Conservation (phyloP, 2,329 filamentous ascomycete species). For the Penicillium sclerotiorum region DNA sequence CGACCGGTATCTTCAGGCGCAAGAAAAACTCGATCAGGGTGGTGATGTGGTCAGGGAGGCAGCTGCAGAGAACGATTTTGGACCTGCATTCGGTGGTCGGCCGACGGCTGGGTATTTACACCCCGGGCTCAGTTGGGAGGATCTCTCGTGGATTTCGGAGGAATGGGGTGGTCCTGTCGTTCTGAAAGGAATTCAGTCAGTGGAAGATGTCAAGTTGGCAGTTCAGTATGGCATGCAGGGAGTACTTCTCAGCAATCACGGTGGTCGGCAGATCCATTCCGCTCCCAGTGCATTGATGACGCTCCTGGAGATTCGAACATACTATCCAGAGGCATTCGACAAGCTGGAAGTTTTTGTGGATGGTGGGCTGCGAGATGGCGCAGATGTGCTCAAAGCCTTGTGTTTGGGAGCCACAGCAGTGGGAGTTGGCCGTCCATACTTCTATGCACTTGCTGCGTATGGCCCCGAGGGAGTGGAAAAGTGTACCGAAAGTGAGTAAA, state of each 20-base stretch:
- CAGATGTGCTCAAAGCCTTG: conserved; percentile 57
- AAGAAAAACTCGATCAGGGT: conserved; percentile 15
- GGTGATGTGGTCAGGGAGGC: conserved; percentile 5
- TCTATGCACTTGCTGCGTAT: conserved; percentile 26
- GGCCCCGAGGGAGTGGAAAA: conserved; percentile 23
- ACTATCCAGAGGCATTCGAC: conserved; percentile 51
- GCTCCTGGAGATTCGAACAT: conserved; percentile 53
- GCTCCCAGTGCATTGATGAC: conserved; percentile 50
- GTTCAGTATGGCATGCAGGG: conserved; percentile 49
- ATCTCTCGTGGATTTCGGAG: conserved; percentile 58
- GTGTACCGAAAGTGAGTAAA: conserved; percentile 19
- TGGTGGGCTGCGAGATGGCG: conserved; percentile 55
- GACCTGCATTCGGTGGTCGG: conserved; percentile 18
- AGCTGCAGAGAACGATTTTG: conserved; percentile 14
- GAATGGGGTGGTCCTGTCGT: conserved; percentile 66
- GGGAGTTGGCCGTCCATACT: conserved; percentile 45
- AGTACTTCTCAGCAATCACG: conserved; percentile 54
- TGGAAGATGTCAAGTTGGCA: conserved; percentile 49
- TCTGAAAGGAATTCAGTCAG: conserved; percentile 58
- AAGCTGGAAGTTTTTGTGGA: conserved; percentile 56
- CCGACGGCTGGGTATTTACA: conserved; percentile 20
- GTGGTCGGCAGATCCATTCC: conserved; percentile 55
- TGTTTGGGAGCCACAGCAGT: conserved; percentile 56
- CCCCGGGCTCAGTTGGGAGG: conserved; percentile 53
- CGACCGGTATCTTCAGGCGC: conserved; percentile 20